Evolutionary conservation across 2,329 filamentous ascomycete genomes (phyloP).

Genomic region (Sporothrix inflata): DNA sequence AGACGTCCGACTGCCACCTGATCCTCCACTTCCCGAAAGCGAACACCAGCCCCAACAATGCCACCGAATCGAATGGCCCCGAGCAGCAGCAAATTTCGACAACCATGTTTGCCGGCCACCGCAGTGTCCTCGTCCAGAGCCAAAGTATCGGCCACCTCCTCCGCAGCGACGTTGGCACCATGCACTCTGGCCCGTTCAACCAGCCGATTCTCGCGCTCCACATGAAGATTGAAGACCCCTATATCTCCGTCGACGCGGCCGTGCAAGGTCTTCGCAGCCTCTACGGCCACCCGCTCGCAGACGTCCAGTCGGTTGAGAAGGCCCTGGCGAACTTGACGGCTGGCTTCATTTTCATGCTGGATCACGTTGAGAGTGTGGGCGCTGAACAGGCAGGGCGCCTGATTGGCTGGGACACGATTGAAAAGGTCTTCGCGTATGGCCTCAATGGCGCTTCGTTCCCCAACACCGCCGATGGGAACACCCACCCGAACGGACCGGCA

Average conservation of each 20-base stretch:
- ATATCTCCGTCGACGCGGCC: conserved; percentile 29
- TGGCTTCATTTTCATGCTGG: conserved; percentile 33
- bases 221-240: conserved; percentile 31
- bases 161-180: conserved; percentile 5
- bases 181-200: conserved; percentile 30
- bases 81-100: conserved; percentile 5
- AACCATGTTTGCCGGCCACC: conserved; percentile 34
- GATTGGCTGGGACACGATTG: conserved; percentile 33
- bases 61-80: neutral
- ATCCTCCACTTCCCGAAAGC: conserved; percentile 29
- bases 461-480: conserved; percentile 36
- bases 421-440: conserved; percentile 33
- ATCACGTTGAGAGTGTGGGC: conserved; percentile 28
- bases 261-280: conserved; percentile 33
- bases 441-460: conserved; percentile 38
- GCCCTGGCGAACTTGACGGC: conserved; percentile 32
- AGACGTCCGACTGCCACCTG: conserved; percentile 33
- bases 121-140: conserved; percentile 33
- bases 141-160: conserved; percentile 31
- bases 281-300: conserved; percentile 32
- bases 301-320: conserved; percentile 27
- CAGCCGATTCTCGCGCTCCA: conserved; percentile 24
- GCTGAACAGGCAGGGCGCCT: conserved; percentile 29
- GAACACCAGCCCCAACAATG: neutral
- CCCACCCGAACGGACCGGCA: conserved; percentile 31